Conservation (phyloP, 1,284 basidiomycete species). For the Polyporus tsugae region DNA sequence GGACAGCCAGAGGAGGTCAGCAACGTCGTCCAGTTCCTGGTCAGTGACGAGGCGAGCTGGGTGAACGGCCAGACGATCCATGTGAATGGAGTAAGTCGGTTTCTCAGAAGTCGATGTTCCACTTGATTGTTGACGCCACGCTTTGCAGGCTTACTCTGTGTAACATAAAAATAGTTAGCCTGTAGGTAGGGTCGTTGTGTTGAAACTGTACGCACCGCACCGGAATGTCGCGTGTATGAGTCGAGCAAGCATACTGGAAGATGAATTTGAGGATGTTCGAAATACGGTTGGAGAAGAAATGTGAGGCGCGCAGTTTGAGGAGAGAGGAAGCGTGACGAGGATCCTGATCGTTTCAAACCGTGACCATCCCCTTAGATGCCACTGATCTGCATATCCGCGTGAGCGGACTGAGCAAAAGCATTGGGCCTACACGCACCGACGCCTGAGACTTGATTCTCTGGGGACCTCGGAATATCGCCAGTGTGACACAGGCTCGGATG, state of each 20-base stretch:
- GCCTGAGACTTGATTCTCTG: neutral
- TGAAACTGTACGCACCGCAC: neutral
- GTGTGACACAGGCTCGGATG: neutral
- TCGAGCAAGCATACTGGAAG: too few relatives aligned
- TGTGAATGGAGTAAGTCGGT: slow-evolving; percentile 58
- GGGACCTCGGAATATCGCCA: neutral
- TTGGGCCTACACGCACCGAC: neutral
- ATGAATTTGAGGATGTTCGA: too few relatives aligned
- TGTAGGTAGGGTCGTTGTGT: neutral
- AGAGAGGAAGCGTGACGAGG: too few relatives aligned
- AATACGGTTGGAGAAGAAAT: too few relatives aligned
- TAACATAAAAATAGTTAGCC: neutral
- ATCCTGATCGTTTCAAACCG: too few relatives aligned
- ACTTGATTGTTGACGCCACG: neutral
- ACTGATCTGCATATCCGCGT: neutral
- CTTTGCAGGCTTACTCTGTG: neutral
- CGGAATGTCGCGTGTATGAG: neutral
- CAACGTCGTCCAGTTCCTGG: slow-evolving; percentile 59
- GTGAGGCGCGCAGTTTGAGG: too few relatives aligned
- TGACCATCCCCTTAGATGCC: neutral
- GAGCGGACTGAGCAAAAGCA: neutral
- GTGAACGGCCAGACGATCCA: slow-evolving; percentile 63
- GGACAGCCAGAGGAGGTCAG: slow-evolving; percentile 63
- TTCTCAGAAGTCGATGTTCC: neutral
- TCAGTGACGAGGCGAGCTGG: slow-evolving; percentile 60